phyloP scores from a whole-genome alignment of 2,329 filamentous ascomycete species.

The Neopestalotiopsis sp. region DNA sequence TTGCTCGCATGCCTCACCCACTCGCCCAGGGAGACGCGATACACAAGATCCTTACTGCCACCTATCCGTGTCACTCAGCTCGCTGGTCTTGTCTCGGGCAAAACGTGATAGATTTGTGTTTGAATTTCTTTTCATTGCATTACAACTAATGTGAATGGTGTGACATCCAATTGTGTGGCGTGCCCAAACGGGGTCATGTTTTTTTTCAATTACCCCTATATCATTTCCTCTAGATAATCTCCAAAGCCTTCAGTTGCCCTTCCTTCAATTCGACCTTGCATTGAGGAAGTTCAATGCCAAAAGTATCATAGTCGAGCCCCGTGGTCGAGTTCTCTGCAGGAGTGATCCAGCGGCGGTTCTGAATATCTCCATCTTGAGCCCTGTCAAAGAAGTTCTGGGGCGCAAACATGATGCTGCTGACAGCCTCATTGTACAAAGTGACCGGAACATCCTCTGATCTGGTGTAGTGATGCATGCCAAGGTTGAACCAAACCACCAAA shows the following conservation, averaged over 20 bases:
- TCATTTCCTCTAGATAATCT: not conserved
- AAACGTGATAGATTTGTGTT: no score
- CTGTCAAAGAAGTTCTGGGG: conserved; percentile 42
- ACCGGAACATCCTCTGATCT: conserved; percentile 40
- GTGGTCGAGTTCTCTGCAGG: conserved; percentile 10
- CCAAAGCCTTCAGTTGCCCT: conserved; percentile 3
- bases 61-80: no score
- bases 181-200: no score
- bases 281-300: conserved; percentile 15
- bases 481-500: conserved; percentile 54
- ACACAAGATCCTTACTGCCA: no score
- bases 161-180: no score
- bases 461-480: conserved; percentile 47
- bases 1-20: no score
- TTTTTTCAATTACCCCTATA: no score
- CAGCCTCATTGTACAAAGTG: conserved; percentile 42
- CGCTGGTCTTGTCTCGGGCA: no score
- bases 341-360: conserved; percentile 11
- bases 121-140: no score
- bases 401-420: conserved; percentile 43
- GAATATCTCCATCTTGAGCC: conserved; percentile 20
- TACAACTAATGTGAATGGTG: no score
- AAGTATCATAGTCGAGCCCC: conserved; percentile 6
- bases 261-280: conserved; percentile 12
- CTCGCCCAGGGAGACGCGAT: no score